phyloP scores from a whole-genome alignment of 345 rosid species.

The Excoecaria cochinchinensis region DNA sequence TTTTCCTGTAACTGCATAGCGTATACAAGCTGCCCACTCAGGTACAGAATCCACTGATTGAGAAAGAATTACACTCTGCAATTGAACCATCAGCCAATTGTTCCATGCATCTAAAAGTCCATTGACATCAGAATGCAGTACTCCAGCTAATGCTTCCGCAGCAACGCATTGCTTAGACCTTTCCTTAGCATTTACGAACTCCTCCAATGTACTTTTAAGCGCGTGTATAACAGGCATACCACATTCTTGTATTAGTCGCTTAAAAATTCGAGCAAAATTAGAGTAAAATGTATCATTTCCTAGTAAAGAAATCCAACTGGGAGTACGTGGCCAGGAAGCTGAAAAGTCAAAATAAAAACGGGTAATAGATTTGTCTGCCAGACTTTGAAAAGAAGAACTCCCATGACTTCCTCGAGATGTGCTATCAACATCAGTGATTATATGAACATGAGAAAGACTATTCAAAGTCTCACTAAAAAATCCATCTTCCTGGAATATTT shows the following conservation, averaged over 20 bases:
- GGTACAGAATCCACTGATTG: conserved; percentile 93
- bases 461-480: conserved; percentile 82
- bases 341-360: conserved; percentile 94
- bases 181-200: conserved; percentile 84
- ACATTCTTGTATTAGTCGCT: conserved; percentile 92
- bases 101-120: conserved; percentile 86
- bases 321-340: conserved; percentile 98
- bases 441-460: conserved; percentile 94
- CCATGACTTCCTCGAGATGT: conserved; percentile 80
- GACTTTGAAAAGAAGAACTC: conserved; percentile 78
- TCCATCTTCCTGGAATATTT: conserved; percentile 85
- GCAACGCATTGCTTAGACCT: conserved; percentile 99
- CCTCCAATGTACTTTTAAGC: conserved; percentile 69
- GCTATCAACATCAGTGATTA: conserved; percentile 69
- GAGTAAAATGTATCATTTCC: conserved; percentile 92
- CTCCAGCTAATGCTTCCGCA: conserved; percentile 94
- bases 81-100: conserved; percentile 81
- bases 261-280: conserved; percentile 89
- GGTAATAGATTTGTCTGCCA: conserved; percentile 91
- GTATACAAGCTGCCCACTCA: conserved; percentile 97
- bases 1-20: conserved; percentile 98
- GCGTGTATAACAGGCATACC: conserved; percentile 77
- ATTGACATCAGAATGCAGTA: conserved; percentile 82
- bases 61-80: conserved; percentile 76
- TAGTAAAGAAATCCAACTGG: conserved; percentile 91